Percentiles rank a stretch among this genome's conserved stretches.
phyloP scores from a whole-genome alignment of 75 land plant species.

The Azolla pinnata region DNA sequence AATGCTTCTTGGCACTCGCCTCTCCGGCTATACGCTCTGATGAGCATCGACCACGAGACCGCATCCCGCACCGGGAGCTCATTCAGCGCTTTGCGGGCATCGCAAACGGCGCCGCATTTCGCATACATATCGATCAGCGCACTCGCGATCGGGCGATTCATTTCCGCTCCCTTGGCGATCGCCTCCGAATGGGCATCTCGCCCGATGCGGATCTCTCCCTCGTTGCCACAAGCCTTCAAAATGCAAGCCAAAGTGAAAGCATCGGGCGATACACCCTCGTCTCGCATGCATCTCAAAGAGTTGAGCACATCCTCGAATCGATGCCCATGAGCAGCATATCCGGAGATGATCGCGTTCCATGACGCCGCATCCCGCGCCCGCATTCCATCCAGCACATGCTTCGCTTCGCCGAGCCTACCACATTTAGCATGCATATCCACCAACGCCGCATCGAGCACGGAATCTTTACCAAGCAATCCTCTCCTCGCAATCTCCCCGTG shows the following conservation, averaged over 20 bases:
- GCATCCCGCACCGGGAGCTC: conserved; percentile 9
- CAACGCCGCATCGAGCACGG: not conserved
- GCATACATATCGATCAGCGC: not conserved
- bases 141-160: not conserved
- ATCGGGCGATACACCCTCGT: conserved; percentile 1
- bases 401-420: conserved; percentile 8
- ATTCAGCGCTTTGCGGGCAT: conserved; percentile 6
- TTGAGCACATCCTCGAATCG: conserved; percentile 1
- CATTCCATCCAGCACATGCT: conserved; percentile 8
- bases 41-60: conserved; percentile 17
- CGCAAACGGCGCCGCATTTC: not conserved
- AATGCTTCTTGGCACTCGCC: conserved; percentile 8
- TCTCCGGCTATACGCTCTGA: conserved; percentile 12
- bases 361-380: not conserved
- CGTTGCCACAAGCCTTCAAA: conserved; percentile 7
- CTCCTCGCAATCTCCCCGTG: conserved; percentile 4
- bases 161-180: not conserved
- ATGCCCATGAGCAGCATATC: conserved; percentile 9
- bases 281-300: not conserved
- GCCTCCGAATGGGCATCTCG: not conserved
- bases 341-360: conserved; percentile 17
- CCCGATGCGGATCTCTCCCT: conserved; percentile 2
- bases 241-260: conserved; percentile 1
- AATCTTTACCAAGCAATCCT: not conserved
- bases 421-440: conserved; percentile 7